Conservation (phyloP, 768 basidiomycete species). For the Xerocomellus chrysenteron region DNA sequence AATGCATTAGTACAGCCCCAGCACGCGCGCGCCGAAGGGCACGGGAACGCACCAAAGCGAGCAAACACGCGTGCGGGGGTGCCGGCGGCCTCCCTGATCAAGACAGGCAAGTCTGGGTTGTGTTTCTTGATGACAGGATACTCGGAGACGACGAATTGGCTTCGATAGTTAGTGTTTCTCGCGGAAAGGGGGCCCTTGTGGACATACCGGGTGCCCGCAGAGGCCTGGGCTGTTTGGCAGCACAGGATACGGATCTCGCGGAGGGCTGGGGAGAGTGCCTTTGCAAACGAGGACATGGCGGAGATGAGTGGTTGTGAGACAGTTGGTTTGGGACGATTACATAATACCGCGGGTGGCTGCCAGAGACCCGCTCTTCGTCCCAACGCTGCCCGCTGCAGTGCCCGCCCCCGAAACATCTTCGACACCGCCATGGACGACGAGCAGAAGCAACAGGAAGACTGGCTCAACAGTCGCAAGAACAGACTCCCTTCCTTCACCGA, state of each 20-base stretch:
- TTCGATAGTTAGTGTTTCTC: conserved; percentile 30
- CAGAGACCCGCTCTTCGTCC: conserved; percentile 16
- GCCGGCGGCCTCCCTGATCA: conserved; percentile 77
- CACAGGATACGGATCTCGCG: conserved; percentile 79
- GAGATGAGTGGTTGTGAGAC: conserved; percentile 19
- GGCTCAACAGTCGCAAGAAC: conserved; percentile 67
- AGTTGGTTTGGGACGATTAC: conserved; percentile 20
- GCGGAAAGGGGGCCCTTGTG: conserved; percentile 1
- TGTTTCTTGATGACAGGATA: conserved; percentile 76
- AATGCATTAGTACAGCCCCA: conserved; percentile 16
- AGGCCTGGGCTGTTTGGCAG: conserved; percentile 74
- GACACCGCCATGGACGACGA: conserved; percentile 50
- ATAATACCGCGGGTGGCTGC: conserved; percentile 22
- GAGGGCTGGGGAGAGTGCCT: conserved; percentile 72
- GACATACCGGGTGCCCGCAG: conserved; percentile 74
- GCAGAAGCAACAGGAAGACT: conserved; percentile 64
- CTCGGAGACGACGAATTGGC: conserved; percentile 75
- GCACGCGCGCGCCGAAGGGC: conserved; percentile 8
- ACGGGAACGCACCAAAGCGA: conserved; percentile 66
- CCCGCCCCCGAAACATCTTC: conserved; percentile 4
- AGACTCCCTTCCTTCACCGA: conserved; percentile 87
- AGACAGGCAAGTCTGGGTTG: conserved; percentile 83
- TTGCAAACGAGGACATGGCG: conserved; percentile 63
- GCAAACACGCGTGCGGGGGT: conserved; percentile 84
- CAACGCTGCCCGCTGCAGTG: conserved; percentile 16